Conservation (phyloP, 257 asterid genomes). For the Coffea canephora region DNA sequence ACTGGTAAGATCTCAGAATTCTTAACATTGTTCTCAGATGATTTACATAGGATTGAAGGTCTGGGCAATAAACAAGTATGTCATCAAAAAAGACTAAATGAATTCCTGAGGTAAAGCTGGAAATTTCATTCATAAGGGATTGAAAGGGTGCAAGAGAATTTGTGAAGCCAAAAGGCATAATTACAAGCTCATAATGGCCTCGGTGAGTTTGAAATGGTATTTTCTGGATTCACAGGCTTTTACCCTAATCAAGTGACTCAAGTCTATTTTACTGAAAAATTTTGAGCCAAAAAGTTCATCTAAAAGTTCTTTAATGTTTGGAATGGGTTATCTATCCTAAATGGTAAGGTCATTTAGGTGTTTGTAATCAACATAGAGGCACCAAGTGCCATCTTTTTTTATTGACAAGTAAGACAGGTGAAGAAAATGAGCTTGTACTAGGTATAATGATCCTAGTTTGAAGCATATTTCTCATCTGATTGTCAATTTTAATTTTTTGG, state of each 20-base stretch:
- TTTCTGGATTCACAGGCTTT: too few relatives aligned
- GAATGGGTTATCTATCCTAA: neutral
- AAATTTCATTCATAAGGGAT: too few relatives aligned
- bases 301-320: neutral
- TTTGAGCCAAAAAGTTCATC: neutral
- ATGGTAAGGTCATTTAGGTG: neutral
- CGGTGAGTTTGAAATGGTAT: neutral
- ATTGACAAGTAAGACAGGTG: neutral
- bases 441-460: neutral
- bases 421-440: neutral
- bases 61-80: neutral
- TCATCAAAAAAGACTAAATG: neutral
- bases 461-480: neutral
- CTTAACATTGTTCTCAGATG: neutral
- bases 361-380: neutral
- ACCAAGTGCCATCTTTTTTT: too few relatives aligned
- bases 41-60: neutral
- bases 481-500: neutral
- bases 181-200: neutral
- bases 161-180: too few relatives aligned
- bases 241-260: neutral
- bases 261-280: too few relatives aligned
- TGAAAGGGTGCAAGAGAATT: too few relatives aligned
- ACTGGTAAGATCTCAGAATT: neutral
- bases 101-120: neutral